These are phyloP conservation scores for Flaveria floridana DNA, from an alignment of 140 eudicot genomes.

Conservation along the genomic window DNA sequence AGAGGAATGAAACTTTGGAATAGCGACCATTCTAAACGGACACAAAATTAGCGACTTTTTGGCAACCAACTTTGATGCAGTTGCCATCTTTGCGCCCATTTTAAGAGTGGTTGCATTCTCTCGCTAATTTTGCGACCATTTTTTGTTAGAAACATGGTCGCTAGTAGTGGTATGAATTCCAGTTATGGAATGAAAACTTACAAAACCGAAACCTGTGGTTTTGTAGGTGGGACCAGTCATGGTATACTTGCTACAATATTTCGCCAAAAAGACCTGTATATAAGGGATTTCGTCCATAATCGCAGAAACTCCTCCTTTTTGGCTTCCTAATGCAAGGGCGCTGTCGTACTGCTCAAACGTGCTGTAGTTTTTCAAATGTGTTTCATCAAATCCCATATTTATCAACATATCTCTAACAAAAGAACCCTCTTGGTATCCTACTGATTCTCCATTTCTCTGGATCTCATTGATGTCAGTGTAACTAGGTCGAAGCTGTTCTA, in stretches of 20 bases:
- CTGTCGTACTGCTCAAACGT: constrained; percentile 37
- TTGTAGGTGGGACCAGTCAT: constrained; percentile 48
- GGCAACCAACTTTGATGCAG: neutral
- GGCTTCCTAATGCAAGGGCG: constrained; percentile 49
- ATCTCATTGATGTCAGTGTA: constrained; percentile 39
- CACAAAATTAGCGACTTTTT: neutral
- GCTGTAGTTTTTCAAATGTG: constrained; percentile 32
- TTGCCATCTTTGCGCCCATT: neutral
- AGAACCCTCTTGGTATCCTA: constrained; percentile 58
- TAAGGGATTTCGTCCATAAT: constrained; percentile 63
- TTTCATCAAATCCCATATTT: constrained; percentile 30
- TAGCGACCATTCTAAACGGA: neutral
- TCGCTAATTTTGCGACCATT: neutral
- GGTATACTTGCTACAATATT: constrained; percentile 42
- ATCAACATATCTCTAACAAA: constrained; percentile 38
- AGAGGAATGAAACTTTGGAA: neutral
- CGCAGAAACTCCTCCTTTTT: constrained; percentile 60
- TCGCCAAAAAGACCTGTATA: constrained; percentile 44
- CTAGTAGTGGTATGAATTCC: too few species aligned
- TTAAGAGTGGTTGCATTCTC: neutral
- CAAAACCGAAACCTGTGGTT: constrained; percentile 69
- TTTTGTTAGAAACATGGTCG: too few species aligned
- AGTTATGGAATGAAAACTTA: constrained; percentile 29
- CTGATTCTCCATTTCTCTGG: constrained; percentile 38
- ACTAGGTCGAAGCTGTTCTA: constrained; percentile 49